Conservation (phyloP, 163 green algal genomes). For the Coccomyxa subellipsoidea region DNA sequence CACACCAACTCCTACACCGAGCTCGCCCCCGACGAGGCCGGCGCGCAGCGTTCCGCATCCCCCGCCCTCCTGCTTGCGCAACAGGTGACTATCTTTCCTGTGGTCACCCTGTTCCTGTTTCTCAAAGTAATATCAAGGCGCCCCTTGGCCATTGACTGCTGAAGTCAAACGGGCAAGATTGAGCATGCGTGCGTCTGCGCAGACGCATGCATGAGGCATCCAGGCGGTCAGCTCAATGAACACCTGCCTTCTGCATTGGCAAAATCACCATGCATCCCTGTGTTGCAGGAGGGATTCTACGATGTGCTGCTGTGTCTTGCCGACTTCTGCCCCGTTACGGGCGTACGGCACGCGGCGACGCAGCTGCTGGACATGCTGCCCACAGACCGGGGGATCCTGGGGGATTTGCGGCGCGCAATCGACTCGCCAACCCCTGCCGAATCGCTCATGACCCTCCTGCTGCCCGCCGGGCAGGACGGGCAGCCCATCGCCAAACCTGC, state of each 20-base stretch:
- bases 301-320: slow-evolving; percentile 50
- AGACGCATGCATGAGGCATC: too few relatives aligned
- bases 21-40: slow-evolving; percentile 22
- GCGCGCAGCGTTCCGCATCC: slow-evolving; percentile 10
- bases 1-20: slow-evolving; percentile 36
- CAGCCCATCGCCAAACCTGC: slow-evolving; percentile 14
- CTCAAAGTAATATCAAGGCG: too few relatives aligned
- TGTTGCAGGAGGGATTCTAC: slow-evolving; percentile 28
- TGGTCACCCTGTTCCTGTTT: too few relatives aligned
- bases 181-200: too few relatives aligned
- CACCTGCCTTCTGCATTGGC: too few relatives aligned
- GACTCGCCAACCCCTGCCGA: slow-evolving; percentile 20
- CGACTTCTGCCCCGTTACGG: slow-evolving; percentile 26
- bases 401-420: slow-evolving; percentile 44
- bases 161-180: too few relatives aligned
- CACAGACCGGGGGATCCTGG: slow-evolving; percentile 24
- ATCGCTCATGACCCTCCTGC: slow-evolving; percentile 30
- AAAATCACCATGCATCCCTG: too few relatives aligned
- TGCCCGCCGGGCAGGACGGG: not conserved
- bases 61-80: slow-evolving; percentile 32
- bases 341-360: slow-evolving; percentile 20
- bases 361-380: slow-evolving; percentile 47
- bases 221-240: too few relatives aligned
- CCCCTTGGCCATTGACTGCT: too few relatives aligned
- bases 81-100: too few relatives aligned